Evolutionary conservation across 805 yeast species (phyloP).

Genomic region (Yarrowia hollandica): DNA sequence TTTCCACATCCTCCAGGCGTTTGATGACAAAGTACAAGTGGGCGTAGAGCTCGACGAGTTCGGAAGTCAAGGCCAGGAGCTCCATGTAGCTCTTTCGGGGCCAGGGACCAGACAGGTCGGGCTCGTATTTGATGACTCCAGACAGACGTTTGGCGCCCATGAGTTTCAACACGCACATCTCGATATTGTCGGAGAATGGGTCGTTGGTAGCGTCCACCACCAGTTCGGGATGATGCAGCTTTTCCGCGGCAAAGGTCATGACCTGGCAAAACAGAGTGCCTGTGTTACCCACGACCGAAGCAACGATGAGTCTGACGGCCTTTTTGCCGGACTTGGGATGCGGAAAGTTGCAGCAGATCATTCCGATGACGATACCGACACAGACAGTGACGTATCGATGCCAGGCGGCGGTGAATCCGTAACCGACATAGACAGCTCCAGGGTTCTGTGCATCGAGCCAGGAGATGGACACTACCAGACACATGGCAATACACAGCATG

Average conservation of each 20-base stretch:
- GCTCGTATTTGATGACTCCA: slow-evolving; percentile 37
- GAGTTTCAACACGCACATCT: slow-evolving; percentile 30
- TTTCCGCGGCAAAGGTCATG: slow-evolving; percentile 39
- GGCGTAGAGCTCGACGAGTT: slow-evolving; percentile 36
- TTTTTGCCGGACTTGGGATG: slow-evolving; percentile 40
- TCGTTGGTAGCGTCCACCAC: slow-evolving; percentile 36
- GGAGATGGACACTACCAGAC: slow-evolving; percentile 40
- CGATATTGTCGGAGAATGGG: slow-evolving; percentile 31
- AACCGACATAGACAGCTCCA: slow-evolving; percentile 34
- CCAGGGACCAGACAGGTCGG: slow-evolving; percentile 41
- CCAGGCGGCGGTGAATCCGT: slow-evolving; percentile 42
- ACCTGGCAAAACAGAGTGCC: slow-evolving; percentile 40
- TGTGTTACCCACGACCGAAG: slow-evolving; percentile 34
- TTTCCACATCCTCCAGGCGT: slow-evolving; percentile 34
- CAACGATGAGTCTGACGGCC: slow-evolving; percentile 38
- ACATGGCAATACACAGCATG: slow-evolving; percentile 37
- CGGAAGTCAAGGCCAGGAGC: slow-evolving; percentile 36
- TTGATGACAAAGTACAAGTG: slow-evolving; percentile 37
- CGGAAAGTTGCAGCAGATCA: slow-evolving; percentile 41
- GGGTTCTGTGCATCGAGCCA: slow-evolving; percentile 38
- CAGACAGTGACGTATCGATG: slow-evolving; percentile 41
- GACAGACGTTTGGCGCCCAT: slow-evolving; percentile 27
- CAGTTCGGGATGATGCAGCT: slow-evolving; percentile 34
- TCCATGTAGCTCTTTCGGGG: slow-evolving; percentile 40
- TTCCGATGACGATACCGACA: slow-evolving; percentile 40